Evolutionary conservation across 2,329 filamentous ascomycete species (phyloP).

Genomic region (Diaporthe citri): DNA sequence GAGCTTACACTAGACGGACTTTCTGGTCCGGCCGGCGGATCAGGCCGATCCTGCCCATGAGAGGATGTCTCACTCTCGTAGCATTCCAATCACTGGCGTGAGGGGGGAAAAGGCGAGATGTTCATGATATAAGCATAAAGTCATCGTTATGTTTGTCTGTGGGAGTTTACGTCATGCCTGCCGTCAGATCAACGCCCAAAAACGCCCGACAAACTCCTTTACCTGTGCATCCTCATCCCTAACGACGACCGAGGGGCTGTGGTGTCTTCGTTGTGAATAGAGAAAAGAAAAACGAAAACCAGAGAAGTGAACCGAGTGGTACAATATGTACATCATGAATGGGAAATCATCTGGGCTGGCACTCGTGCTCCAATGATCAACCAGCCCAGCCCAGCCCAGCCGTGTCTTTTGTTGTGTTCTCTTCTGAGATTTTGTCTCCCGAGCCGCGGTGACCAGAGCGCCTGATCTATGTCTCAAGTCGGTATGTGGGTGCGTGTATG

Average conservation of each 20-base stretch:
- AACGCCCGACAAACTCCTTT: constrained; percentile 1
- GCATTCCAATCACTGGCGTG: constrained; percentile 6
- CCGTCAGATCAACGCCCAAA: not conserved
- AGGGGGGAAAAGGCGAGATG: not conserved
- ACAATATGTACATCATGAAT: constrained; percentile 23
- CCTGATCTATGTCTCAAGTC: not conserved
- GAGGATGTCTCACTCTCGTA: not conserved
- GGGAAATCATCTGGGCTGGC: not conserved
- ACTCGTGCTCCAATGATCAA: no score
- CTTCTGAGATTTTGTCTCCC: not conserved
- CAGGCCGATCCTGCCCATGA: not conserved
- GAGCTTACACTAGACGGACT: not conserved
- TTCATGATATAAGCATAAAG: not conserved
- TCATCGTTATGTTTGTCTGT: not conserved
- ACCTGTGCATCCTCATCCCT: not conserved
- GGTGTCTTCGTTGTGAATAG: not conserved
- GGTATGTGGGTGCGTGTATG: not conserved
- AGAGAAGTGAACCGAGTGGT: not conserved
- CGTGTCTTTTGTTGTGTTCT: not conserved
- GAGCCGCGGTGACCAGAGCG: not conserved
- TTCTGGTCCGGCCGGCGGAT: not conserved
- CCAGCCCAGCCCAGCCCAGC: not conserved
- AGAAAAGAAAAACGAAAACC: not conserved
- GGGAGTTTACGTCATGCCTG: not conserved
- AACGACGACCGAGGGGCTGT: not conserved